Conservation (phyloP, 2,329 filamentous ascomycete genomes). For the Furcasterigmium furcatum region DNA sequence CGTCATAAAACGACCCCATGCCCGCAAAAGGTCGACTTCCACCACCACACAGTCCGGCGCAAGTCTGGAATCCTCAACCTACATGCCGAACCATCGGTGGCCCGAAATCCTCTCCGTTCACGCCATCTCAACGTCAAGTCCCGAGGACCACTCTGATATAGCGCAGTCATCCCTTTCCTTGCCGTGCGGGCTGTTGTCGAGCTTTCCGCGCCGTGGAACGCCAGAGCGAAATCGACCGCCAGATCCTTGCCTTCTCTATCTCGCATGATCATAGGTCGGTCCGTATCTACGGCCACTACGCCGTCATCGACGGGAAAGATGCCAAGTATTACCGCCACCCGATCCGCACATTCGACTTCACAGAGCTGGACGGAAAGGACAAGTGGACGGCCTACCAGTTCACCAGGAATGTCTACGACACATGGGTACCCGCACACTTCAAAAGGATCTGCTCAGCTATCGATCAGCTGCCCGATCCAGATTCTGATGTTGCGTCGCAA, state of each 20-base stretch:
- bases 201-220: conserved; percentile 32
- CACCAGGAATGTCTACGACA: conserved; percentile 29
- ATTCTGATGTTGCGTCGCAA: conserved; percentile 2
- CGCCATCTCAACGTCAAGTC: too few species aligned
- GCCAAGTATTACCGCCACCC: conserved; percentile 33
- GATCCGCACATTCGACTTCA: conserved; percentile 29
- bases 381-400: conserved; percentile 33
- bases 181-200: conserved; percentile 33
- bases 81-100: too few species aligned
- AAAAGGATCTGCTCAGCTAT: conserved; percentile 31
- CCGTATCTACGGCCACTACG: conserved; percentile 37
- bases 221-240: conserved; percentile 31
- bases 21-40: too few species aligned
- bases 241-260: conserved; percentile 40
- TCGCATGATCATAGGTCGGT: conserved; percentile 27
- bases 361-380: conserved; percentile 22
- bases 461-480: conserved; percentile 20
- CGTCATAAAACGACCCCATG: too few species aligned
- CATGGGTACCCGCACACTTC: conserved; percentile 30
- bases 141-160: too few species aligned
- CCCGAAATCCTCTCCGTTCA: too few species aligned
- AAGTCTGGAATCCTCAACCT: too few species aligned
- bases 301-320: conserved; percentile 25
- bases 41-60: too few species aligned
- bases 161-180: conserved; percentile 45